Percentiles rank a stretch among this genome's conserved stretches.
phyloP scores from a whole-genome alignment of 2,329 filamentous ascomycete genomes.

The Trichoderma semiorbis region DNA sequence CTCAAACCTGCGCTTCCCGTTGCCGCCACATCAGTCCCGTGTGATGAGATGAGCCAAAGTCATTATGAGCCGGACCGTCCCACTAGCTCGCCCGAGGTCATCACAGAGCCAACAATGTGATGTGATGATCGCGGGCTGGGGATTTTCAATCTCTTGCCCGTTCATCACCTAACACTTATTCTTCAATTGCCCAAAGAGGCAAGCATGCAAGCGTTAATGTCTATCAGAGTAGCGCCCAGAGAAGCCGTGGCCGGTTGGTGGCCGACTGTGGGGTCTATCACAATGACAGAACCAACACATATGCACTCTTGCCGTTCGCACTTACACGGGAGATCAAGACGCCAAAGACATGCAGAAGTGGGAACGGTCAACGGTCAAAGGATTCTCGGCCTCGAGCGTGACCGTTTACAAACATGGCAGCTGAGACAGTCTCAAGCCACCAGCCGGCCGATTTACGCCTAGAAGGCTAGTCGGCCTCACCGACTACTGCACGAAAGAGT shows the following conservation, averaged over 20 bases:
- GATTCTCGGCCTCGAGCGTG: slow-evolving; percentile 19
- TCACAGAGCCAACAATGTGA: slow-evolving; percentile 14
- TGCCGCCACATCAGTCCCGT: background rate
- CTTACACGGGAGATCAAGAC: slow-evolving; percentile 11
- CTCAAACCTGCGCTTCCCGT: background rate
- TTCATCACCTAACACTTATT: background rate
- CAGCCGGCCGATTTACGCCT: slow-evolving; percentile 8
- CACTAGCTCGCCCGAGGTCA: slow-evolving; percentile 24
- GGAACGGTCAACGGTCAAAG: slow-evolving; percentile 17
- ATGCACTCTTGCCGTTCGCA: slow-evolving; percentile 20
- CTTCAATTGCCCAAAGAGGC: slow-evolving; percentile 18
- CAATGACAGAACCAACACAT: slow-evolving; percentile 24
- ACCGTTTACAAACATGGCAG: slow-evolving; percentile 2
- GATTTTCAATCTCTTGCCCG: background rate
- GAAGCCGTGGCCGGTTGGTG: background rate
- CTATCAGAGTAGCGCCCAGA: background rate
- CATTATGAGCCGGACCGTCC: slow-evolving; percentile 28
- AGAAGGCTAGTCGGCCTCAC: slow-evolving; percentile 14
- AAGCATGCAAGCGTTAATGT: slow-evolving; percentile 13
- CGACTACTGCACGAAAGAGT: slow-evolving; percentile 16
- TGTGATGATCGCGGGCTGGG: background rate
- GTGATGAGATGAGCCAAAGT: background rate
- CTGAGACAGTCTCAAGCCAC: slow-evolving; percentile 18
- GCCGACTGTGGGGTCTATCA: slow-evolving; percentile 25
- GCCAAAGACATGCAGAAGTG: slow-evolving; percentile 22